phyloP scores from a whole-genome alignment of 1,284 basidiomycete species.

The Fomes fomentarius region DNA sequence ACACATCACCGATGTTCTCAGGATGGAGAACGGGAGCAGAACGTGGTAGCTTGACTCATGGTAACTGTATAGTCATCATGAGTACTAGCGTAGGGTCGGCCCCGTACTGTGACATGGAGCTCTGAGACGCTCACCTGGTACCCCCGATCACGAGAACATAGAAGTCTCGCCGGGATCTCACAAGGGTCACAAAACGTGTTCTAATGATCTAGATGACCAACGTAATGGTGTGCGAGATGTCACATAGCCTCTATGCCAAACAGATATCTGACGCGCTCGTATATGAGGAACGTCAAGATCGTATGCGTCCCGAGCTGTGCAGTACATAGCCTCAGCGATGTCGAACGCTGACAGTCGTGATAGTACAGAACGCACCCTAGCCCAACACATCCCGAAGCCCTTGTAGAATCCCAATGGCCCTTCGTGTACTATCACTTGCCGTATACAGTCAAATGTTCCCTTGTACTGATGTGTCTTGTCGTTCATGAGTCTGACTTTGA shows the following conservation, averaged over 20 bases:
- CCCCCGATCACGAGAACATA: no score
- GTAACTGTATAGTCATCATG: no score
- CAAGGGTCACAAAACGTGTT: no score
- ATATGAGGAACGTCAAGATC: conserved; percentile 40
- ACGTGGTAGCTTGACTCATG: no score
- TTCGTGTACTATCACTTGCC: conserved; percentile 35
- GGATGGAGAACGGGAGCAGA: no score
- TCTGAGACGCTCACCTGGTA: no score
- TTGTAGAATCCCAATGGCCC: conserved; percentile 42
- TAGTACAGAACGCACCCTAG: conserved; percentile 33
- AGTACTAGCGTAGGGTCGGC: no score
- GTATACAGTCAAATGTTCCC: conserved; percentile 37
- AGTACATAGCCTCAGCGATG: background rate
- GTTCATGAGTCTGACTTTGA: conserved; percentile 46
- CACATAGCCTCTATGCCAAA: conserved; percentile 41
- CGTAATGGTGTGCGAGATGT: background rate
- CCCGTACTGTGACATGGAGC: no score
- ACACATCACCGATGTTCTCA: no score
- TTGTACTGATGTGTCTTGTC: conserved; percentile 38
- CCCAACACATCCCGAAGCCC: conserved; percentile 45
- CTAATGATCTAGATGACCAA: background rate
- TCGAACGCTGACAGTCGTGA: background rate
- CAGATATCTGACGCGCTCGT: conserved; percentile 36
- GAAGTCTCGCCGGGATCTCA: no score
- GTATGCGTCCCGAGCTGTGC: conserved; percentile 41